Conservation (phyloP, 2,329 filamentous ascomycete genomes). For the Tolypocladium endophyticum region DNA sequence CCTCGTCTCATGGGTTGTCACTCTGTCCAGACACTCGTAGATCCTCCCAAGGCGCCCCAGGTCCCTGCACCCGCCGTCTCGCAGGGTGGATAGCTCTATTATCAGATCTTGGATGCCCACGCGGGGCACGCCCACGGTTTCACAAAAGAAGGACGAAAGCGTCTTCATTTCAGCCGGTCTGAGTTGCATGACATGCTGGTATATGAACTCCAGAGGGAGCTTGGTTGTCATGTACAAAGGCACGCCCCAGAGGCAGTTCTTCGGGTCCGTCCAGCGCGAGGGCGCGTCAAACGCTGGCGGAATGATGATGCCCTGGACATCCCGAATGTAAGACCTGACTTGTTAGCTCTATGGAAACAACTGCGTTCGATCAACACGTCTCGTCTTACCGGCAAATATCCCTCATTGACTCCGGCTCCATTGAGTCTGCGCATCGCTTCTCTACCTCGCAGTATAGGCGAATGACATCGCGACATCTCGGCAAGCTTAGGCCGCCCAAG, state of each 20-base stretch:
- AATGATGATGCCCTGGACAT: conserved; percentile 4
- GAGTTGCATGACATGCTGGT: not conserved
- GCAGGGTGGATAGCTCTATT: not conserved
- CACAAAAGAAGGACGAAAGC: conserved; percentile 1
- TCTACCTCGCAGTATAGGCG: conserved; percentile 6
- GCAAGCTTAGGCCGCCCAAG: not conserved
- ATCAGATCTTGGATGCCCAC: not conserved
- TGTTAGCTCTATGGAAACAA: not conserved
- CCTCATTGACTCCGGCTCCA: conserved; percentile 2
- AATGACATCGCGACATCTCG: conserved; percentile 1
- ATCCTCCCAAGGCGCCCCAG: not conserved
- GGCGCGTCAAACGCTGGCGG: not conserved
- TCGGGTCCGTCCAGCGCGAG: conserved; percentile 1
- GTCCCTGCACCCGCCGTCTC: conserved; percentile 1
- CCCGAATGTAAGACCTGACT: conserved; percentile 2
- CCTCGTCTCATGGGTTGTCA: not conserved
- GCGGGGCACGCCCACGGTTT: conserved; percentile 1
- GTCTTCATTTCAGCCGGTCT: not conserved
- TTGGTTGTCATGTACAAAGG: not conserved
- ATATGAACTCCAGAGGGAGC: not conserved
- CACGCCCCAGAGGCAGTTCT: conserved; percentile 2
- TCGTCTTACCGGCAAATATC: conserved; percentile 4
- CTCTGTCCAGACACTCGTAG: not conserved
- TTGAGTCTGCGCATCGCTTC: not conserved
- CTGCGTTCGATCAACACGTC: not conserved